Conservation (phyloP, 768 basidiomycete genomes). For the Rhizopogon sp. region DNA sequence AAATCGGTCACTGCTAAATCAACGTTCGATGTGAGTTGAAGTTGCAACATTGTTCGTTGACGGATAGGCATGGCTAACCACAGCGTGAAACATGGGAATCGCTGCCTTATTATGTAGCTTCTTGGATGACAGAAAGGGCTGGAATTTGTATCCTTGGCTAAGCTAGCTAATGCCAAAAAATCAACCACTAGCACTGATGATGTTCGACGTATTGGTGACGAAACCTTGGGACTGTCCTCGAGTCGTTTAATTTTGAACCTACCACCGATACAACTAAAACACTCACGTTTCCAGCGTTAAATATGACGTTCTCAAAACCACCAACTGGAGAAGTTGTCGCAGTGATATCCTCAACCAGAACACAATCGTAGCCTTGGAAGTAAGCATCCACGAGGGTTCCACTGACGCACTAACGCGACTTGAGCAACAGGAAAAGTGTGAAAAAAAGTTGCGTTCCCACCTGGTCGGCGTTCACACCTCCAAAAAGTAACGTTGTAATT, state of each 20-base stretch:
- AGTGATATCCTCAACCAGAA: slow-evolving; percentile 51
- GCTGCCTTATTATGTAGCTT: too few relatives aligned
- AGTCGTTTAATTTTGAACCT: not conserved
- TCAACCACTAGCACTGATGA: slow-evolving; percentile 16
- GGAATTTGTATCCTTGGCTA: not conserved
- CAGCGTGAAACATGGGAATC: too few relatives aligned
- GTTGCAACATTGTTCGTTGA: too few relatives aligned
- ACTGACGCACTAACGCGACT: slow-evolving; percentile 47
- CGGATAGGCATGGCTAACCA: too few relatives aligned
- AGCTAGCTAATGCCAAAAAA: not conserved
- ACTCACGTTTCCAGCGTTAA: slow-evolving; percentile 52
- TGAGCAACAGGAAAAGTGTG: not conserved
- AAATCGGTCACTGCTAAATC: too few relatives aligned
- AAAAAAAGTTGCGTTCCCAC: slow-evolving; percentile 22
- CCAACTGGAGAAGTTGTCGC: slow-evolving; percentile 61
- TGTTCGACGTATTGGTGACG: slow-evolving; percentile 32
- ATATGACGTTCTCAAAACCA: slow-evolving; percentile 51
- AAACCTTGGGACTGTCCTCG: slow-evolving; percentile 46
- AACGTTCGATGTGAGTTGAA: too few relatives aligned
- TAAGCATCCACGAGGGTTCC: slow-evolving; percentile 63
- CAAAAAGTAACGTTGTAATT: slow-evolving; percentile 55
- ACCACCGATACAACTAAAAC: not conserved
- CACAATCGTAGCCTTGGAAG: slow-evolving; percentile 59
- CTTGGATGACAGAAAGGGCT: too few relatives aligned
- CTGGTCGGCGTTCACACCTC: slow-evolving; percentile 67